A percentile compares a stretch with the other conserved stretches of the same genome.
Conservation (phyloP, 805 yeast genomes). For the Spathaspora gorwiae region DNA sequence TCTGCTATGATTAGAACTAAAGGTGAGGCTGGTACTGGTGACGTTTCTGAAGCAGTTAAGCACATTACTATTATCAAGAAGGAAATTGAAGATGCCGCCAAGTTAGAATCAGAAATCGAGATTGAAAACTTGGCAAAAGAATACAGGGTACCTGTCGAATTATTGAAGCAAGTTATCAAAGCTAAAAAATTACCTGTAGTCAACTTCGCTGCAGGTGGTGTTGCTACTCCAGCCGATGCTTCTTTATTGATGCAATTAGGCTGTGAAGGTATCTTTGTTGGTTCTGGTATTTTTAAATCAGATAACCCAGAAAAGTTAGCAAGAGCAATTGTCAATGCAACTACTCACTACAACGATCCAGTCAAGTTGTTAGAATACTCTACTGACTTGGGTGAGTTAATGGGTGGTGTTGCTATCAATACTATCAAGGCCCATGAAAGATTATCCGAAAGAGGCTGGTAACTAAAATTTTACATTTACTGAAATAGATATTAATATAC, state of each 20-base stretch:
- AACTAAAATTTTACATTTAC: conserved; percentile 4
- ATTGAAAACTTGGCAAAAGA: conserved; percentile 50
- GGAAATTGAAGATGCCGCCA: conserved; percentile 47
- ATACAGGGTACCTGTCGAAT: conserved; percentile 55
- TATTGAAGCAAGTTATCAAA: conserved; percentile 46
- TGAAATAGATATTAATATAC: too few relatives aligned
- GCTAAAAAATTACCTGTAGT: conserved; percentile 67
- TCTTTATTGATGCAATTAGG: conserved; percentile 61
- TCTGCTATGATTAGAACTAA: conserved; percentile 85
- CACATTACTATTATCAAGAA: conserved; percentile 61
- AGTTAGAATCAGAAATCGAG: conserved; percentile 38
- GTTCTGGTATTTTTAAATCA: conserved; percentile 73
- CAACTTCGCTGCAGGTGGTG: conserved; percentile 85
- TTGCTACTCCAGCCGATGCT: conserved; percentile 85
- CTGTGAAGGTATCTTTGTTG: conserved; percentile 31
- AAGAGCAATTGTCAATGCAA: conserved; percentile 74
- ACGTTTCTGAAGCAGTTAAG: conserved; percentile 74
- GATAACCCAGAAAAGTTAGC: conserved; percentile 70
- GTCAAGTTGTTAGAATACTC: conserved; percentile 57
- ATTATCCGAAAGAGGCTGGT: conserved; percentile 53
- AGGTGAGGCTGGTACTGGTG: conserved; percentile 91
- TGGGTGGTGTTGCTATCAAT: conserved; percentile 66
- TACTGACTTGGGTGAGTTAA: conserved; percentile 67
- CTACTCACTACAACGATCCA: conserved; percentile 64
- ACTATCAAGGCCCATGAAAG: conserved; percentile 44